A percentile compares a stretch with the other conserved stretches of the same genome.
Evolutionary conservation across 495 filamentous ascomycete genomes (phyloP).

Genomic region (Astrocystis sublimbata): DNA sequence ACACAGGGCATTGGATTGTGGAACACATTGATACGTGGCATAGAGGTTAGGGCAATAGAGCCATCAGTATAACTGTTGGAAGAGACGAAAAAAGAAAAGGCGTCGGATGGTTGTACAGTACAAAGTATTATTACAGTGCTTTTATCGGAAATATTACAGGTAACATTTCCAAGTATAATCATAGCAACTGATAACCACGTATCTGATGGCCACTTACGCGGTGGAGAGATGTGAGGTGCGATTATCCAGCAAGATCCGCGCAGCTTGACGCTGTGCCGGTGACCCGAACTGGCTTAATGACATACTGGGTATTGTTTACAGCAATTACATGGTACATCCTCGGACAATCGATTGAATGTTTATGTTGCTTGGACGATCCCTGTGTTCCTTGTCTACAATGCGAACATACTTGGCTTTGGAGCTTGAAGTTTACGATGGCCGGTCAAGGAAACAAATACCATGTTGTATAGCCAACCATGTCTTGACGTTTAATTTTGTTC

Average conservation of each 20-base stretch:
- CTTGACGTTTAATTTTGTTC: too few species aligned
- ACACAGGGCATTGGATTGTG: neutral
- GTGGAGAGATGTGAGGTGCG: neutral
- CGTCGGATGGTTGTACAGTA: neutral
- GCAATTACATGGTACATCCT: constrained; percentile 4
- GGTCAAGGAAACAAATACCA: too few species aligned
- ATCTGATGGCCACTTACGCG: neutral
- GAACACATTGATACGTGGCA: constrained; percentile 4
- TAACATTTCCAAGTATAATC: neutral
- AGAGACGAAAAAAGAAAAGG: neutral
- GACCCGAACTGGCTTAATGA: neutral
- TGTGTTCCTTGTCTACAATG: neutral
- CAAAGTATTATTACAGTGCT: neutral
- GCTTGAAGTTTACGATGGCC: too few species aligned
- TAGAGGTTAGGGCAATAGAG: constrained; percentile 1
- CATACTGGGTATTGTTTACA: neutral
- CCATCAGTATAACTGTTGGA: neutral
- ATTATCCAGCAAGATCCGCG: neutral
- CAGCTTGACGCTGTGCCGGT: neutral
- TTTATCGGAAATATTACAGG: neutral
- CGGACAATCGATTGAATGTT: neutral
- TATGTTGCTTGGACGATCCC: neutral
- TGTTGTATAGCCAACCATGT: too few species aligned
- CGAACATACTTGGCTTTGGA: too few species aligned
- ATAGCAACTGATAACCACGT: neutral